Base-by-base conservation (phyloP, 352 stramenopile species). In the Globisporangium spiculum region DNA sequence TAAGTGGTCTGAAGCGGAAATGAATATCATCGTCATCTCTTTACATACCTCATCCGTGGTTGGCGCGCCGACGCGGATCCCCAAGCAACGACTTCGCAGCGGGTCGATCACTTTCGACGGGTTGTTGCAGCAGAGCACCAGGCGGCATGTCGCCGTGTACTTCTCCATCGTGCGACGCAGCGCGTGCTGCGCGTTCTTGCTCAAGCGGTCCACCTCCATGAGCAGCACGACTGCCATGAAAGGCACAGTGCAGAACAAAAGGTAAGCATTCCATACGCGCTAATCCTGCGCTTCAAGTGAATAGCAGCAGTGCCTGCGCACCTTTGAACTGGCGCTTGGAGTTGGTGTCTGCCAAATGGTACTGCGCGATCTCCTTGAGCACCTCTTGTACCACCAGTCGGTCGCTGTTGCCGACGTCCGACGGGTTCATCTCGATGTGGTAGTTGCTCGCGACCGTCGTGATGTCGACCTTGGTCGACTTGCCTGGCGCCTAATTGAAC, bases 361-460 rank as follows among this genome's bases (percentile, higher is more conserved):
- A 96, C 75, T 98, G 88, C 10, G 98, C 98, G 71, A 99, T 99
- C 83, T 99, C 97, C 79, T 99, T 99, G 71, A 99, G 98, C 61
- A 99, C 95, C 74, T 99, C 97, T 77, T 99, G 97, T 52, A 99
- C 93, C 38, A 99, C 95, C 58, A 97, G 97, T 9, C 96, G 91
- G 83, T 99, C 98, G 75, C 97, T 97, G 57, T 90, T 96, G 26
- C 98, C 98, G 27, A 93, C 97, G 75, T 99, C 98, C 54, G 91
- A 97, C 50, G 98, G 97, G 71, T 98, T 99, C 82, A 99, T 98
- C 80, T 99, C 98, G 57, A 99, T 99, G 80, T 99, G 98, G 80
- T 99, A 99, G 76, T 98, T 98, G 79, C 86, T 98, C 24, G 92
- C 94, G 14, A 99, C 90, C 46, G 98, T 99, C 58, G 97, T 99